Percentiles rank a stretch among this genome's conserved stretches.
Evolutionary conservation across 306 rosid species (phyloP).

Genomic region (Malus orientalis): DNA sequence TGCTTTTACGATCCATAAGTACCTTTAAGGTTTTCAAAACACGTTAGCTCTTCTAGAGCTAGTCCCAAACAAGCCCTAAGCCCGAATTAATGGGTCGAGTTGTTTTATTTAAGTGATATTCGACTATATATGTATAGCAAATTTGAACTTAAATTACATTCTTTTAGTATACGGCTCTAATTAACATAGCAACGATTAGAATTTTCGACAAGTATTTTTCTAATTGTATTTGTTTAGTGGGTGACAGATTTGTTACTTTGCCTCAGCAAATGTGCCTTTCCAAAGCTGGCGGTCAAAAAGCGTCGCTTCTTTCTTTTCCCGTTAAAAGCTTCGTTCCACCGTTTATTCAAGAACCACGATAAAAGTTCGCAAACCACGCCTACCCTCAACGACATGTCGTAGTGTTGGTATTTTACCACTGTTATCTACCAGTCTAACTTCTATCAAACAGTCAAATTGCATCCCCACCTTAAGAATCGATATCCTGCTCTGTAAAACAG

Average conservation of each 20-base stretch:
- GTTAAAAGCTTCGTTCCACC: constrained; percentile 34
- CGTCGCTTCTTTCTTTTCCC: constrained; percentile 10
- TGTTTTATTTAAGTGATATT: too few relatives aligned
- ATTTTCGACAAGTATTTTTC: not conserved
- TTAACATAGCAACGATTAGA: not conserved
- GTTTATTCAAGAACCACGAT: constrained; percentile 32
- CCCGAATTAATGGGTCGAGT: too few relatives aligned
- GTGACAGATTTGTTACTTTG: not conserved
- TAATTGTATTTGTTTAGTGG: not conserved
- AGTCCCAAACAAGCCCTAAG: not conserved
- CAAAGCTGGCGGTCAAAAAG: constrained; percentile 48
- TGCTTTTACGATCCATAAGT: too few relatives aligned
- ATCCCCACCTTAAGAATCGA: not conserved
- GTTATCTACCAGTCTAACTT: constrained; percentile 13
- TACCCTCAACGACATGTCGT: constrained; percentile 43
- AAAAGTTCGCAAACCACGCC: constrained; percentile 12
- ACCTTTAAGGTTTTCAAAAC: not conserved
- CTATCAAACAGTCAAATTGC: not conserved
- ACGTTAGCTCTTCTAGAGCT: not conserved
- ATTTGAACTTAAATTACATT: too few relatives aligned
- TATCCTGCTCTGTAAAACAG: not conserved
- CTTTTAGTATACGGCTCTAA: not conserved
- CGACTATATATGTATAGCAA: too few relatives aligned
- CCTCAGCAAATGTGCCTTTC: not conserved
- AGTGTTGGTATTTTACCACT: not conserved